These are phyloP conservation scores for Chaetoceros muelleri DNA, from an alignment of 108 stramenopile species.

Conservation along the genomic window DNA sequence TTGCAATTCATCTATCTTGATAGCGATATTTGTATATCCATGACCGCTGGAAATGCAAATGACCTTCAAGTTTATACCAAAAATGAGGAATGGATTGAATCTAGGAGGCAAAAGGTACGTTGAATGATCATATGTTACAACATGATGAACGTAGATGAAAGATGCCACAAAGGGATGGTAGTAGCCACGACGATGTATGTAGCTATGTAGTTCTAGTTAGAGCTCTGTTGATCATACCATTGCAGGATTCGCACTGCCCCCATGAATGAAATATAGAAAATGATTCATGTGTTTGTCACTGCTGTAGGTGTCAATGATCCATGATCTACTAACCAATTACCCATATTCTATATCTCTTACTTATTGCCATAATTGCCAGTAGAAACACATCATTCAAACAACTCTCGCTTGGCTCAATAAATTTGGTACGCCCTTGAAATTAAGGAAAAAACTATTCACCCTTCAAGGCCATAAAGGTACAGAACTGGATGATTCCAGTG, in stretches of 20 bases:
- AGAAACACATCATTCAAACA: neutral
- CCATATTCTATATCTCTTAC: neutral
- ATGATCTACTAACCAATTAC: neutral
- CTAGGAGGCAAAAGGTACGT: conserved; percentile 26
- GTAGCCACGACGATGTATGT: too few relatives aligned
- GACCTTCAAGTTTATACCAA: conserved; percentile 50
- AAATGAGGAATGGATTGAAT: conserved; percentile 27
- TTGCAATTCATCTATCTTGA: conserved; percentile 46
- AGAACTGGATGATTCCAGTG: neutral
- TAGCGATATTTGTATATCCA: conserved; percentile 41
- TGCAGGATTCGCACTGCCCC: too few relatives aligned
- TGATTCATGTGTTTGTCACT: too few relatives aligned
- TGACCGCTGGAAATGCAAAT: conserved; percentile 15
- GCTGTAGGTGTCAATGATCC: neutral
- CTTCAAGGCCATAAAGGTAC: neutral
- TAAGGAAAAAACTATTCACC: neutral
- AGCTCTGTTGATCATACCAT: too few relatives aligned
- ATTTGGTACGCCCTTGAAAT: neutral
- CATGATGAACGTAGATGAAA: too few relatives aligned
- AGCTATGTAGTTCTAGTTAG: too few relatives aligned
- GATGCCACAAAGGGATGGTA: too few relatives aligned
- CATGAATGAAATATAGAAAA: too few relatives aligned
- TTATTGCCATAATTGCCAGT: too few relatives aligned
- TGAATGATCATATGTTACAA: too few relatives aligned
- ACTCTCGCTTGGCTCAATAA: neutral